Base-by-base conservation (phyloP, 306 rosid genomes). In the Quercus cerris region DNA sequence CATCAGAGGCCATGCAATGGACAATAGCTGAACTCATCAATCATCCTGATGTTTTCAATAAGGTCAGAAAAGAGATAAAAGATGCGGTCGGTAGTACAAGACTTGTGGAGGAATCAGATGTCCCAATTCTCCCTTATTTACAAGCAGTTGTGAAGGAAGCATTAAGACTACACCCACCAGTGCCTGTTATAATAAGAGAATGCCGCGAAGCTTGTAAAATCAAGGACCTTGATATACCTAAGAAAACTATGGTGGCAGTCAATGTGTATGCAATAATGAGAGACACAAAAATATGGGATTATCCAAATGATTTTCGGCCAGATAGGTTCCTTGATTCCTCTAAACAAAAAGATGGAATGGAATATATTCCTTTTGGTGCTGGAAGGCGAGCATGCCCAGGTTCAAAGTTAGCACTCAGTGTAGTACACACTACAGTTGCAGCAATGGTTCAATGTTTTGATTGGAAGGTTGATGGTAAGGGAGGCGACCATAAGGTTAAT, bases 371-470 rank as follows among this genome's bases (percentile, higher is more conserved):
- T 0, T 89, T 89, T 44, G 93, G 91, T 0, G 85, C 66, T 0
- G 91, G 93, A 12, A 80, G 90, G 74, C 85, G 91, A 52, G 81
- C 83, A 1, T 86, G 90, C 55, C 93, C 86, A 0, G 91, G 93
- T 12, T 80, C 89, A n/a, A 33, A 74, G 6, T 71, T 90, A 46
- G 91, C 87, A 38, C 80, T 82, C 20, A 63, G n/a, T 56, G 14
- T 85, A 46, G 57, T 85, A 33, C 64, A 70, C 64, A 75, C 73
- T 5, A 56, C 81, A 19, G 13, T 90, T 74, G 89, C 87, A 51
- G 57, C 86, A 25, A 62, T 87, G 90, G 85, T 90, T 74, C 91
- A 90, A 56, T 90, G 91, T 62, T 90, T 90, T 78, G 90, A 90
- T 82, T 90, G 87, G 90, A 80, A 85, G 54, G 63, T 81, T 75